These are phyloP conservation scores for Ceratocystis diversiconidia DNA, from an alignment of 2,329 filamentous ascomycete genomes.

Conservation along the genomic window DNA sequence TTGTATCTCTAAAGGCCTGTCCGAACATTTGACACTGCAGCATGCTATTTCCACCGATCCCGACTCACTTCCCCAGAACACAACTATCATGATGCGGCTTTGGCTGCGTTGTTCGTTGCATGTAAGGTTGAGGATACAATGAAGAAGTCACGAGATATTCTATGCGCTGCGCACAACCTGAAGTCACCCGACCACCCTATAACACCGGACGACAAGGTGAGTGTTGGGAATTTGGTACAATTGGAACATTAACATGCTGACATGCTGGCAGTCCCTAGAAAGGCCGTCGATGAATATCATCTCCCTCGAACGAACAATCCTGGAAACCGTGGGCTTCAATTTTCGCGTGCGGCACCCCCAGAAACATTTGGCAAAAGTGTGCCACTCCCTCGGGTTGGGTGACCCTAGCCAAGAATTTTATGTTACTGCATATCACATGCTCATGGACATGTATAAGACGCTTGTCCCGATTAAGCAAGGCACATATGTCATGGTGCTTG, in stretches of 20 bases:
- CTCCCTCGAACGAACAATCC: constrained; percentile 77
- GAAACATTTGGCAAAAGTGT: constrained; percentile 67
- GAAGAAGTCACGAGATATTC: constrained; percentile 88
- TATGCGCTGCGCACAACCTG: constrained; percentile 79
- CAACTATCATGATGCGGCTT: constrained; percentile 70
- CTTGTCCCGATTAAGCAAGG: constrained; percentile 85
- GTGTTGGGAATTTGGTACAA: constrained; percentile 20
- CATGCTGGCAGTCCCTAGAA: constrained; percentile 56
- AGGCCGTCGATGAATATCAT: constrained; percentile 66
- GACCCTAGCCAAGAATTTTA: constrained; percentile 41
- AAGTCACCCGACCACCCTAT: constrained; percentile 54
- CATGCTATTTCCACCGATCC: constrained; percentile 88
- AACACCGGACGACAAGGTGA: constrained; percentile 68
- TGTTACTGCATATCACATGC: constrained; percentile 62
- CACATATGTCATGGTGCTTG: constrained; percentile 70
- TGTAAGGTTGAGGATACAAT: constrained; percentile 97
- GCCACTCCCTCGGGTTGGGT: constrained; percentile 39
- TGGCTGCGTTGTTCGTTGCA: constrained; percentile 77
- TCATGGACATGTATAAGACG: constrained; percentile 81
- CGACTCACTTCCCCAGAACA: constrained; percentile 78
- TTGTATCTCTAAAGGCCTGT: constrained; percentile 43
- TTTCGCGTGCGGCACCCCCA: constrained; percentile 83
- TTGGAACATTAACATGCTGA: neutral
- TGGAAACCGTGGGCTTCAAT: constrained; percentile 87
- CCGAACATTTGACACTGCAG: constrained; percentile 82